phyloP scores from a whole-genome alignment of 441 rosid species.

The Arabidopsis lyrata region DNA sequence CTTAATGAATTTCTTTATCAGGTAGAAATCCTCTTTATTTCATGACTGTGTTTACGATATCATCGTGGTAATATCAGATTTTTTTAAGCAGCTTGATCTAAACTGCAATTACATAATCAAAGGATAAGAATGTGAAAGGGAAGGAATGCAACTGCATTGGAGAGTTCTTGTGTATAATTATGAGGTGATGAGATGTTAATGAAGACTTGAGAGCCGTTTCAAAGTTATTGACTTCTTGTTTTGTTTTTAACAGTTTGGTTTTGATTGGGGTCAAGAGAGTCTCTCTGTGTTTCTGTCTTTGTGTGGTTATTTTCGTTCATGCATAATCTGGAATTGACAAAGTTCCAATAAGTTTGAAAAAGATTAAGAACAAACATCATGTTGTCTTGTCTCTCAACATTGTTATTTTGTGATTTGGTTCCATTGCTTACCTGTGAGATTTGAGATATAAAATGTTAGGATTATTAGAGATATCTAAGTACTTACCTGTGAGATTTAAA shows the following conservation, averaged over 20 bases:
- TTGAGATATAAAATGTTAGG: not conserved
- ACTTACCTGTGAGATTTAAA: not conserved
- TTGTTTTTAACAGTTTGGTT: slow-evolving; percentile 2
- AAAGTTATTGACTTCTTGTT: slow-evolving; percentile 23
- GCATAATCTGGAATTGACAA: slow-evolving; percentile 23
- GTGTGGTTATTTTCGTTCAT: slow-evolving; percentile 20
- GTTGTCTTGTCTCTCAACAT: slow-evolving; percentile 15
- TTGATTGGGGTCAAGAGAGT: slow-evolving; percentile 28
- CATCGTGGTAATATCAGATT: not conserved
- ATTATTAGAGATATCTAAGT: not conserved
- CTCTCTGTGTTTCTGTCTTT: slow-evolving; percentile 3
- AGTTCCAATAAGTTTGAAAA: slow-evolving; percentile 22
- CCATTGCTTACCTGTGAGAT: not conserved
- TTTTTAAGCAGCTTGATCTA: not conserved
- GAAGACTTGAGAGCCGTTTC: slow-evolving; percentile 23
- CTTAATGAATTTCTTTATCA: not conserved
- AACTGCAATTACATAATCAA: not conserved
- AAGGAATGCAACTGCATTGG: slow-evolving; percentile 52
- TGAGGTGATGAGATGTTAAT: slow-evolving; percentile 62
- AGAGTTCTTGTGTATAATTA: slow-evolving; percentile 61
- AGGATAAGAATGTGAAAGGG: slow-evolving; percentile 20
- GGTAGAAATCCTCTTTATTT: not conserved
- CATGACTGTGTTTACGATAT: not conserved
- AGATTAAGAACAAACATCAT: slow-evolving; percentile 15
- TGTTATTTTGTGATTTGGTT: slow-evolving; percentile 6